Base-by-base conservation (phyloP, 139 green algal genomes). In the Penium margaritaceum region DNA sequence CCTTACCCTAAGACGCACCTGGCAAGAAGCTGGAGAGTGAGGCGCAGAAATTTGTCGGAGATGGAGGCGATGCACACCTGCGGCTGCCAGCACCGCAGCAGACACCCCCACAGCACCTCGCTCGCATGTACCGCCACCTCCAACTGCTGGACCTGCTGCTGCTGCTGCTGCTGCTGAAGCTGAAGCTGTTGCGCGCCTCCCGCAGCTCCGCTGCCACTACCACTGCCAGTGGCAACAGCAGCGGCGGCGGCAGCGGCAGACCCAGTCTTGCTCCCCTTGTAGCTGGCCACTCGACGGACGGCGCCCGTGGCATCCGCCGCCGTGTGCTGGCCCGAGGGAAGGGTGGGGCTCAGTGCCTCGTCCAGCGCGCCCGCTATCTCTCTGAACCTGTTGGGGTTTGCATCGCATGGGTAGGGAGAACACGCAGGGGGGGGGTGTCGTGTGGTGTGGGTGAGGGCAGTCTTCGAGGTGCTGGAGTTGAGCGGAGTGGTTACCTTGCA, bases 11-110 rank as follows among this genome's bases (percentile, higher is more conserved):
- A 90, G 89, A 96, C 1, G 74, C 61, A 27, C 0, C 92, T 84
- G 17, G 84, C 70, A 33, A 91, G 41, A 53, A 96, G 78, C 83
- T 96, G 90, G 61, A 92, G 81, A 6, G 79, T 81, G 12, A 97
- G 84, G 5, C 83, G 70, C 33, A 91, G 24, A 65, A 96, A 95
- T 27, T 85, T 88, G 80, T 96, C 90, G 1, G 86, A 84, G 5
- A 96, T 81, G 0, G 79, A 82, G 7, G 75, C 74, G 46, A 97
- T 74, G 64, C 88, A 95, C 1, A 90, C 84, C 2, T 87, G 78
- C 7, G 84, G 65, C 24, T 57, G 65, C 21, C 79, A 66, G 63
- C 74, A 85, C 6, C 84, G 76, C 39, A 64, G 53, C 43, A 91
- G 67, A 44, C 70, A 70, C 7, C 75, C 46, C 57, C 70, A 78